These are phyloP conservation scores for Moesziomyces sp. DNA, from an alignment of 1,284 basidiomycete genomes.

Conservation along the genomic window DNA sequence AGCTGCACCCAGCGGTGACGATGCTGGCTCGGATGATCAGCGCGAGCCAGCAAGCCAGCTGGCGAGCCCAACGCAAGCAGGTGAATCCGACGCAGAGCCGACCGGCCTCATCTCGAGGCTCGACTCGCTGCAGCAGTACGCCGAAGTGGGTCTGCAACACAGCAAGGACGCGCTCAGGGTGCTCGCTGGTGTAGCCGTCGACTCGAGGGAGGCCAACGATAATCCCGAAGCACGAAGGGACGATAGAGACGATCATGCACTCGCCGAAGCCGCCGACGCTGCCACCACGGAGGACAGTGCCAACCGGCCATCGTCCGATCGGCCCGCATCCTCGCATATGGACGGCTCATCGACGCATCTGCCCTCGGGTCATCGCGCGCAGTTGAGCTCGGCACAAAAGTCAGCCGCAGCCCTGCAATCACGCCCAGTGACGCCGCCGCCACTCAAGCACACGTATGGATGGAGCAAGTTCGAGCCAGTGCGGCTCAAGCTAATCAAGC, in stretches of 20 bases:
- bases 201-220: slow-evolving; percentile 26
- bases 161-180: slow-evolving; percentile 48
- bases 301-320: slow-evolving; percentile 11
- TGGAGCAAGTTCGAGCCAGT: slow-evolving; percentile 56
- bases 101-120: slow-evolving; percentile 20
- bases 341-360: slow-evolving; percentile 1
- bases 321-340: slow-evolving; percentile 5
- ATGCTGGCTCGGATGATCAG: slow-evolving; percentile 4
- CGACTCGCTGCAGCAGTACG: slow-evolving; percentile 45
- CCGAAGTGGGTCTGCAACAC: slow-evolving; percentile 45
- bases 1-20: neutral
- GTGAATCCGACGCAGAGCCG: slow-evolving; percentile 8
- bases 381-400: slow-evolving; percentile 10
- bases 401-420: slow-evolving; percentile 28
- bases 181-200: slow-evolving; percentile 46
- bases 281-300: neutral
- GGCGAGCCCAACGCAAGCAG: slow-evolving; percentile 12
- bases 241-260: neutral
- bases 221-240: slow-evolving; percentile 6
- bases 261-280: neutral
- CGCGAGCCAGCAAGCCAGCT: slow-evolving; percentile 6
- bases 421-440: slow-evolving; percentile 43
- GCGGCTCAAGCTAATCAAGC: slow-evolving; percentile 50
- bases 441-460: slow-evolving; percentile 47
- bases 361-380: slow-evolving; percentile 12